A percentile compares a stretch with the other conserved stretches of the same genome.
These are phyloP conservation scores for Pyrus bretschneideri DNA, from an alignment of 306 rosid genomes.

Conservation along the genomic window DNA sequence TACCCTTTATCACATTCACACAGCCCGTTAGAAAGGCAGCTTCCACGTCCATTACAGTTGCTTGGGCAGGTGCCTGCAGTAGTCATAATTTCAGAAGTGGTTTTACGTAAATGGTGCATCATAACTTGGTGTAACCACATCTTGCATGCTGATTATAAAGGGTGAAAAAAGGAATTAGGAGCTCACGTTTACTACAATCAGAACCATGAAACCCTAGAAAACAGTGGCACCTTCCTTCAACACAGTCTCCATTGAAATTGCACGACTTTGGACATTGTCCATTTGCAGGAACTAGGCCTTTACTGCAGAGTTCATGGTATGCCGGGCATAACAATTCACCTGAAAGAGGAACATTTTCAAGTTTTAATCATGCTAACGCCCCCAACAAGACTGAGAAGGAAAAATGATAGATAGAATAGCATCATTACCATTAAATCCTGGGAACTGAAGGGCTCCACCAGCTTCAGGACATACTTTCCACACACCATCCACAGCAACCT, in stretches of 20 bases:
- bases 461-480: conserved; percentile 83
- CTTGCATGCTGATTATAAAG: neutral
- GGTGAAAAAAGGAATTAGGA: conserved; percentile 15
- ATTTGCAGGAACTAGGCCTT: conserved; percentile 33
- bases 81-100: neutral
- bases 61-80: conserved; percentile 67
- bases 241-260: conserved; percentile 84
- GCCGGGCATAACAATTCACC: conserved; percentile 89
- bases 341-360: conserved; percentile 16
- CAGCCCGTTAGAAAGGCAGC: conserved; percentile 71
- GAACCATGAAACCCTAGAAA: conserved; percentile 75
- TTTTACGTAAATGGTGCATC: conserved; percentile 3
- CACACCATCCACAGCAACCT: conserved; percentile 91
- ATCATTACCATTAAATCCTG: conserved; percentile 70
- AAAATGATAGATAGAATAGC: conserved; percentile 7
- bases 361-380: neutral
- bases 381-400: neutral
- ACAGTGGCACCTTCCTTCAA: conserved; percentile 84
- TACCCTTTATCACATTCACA: conserved; percentile 77
- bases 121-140: neutral
- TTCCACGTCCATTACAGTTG: conserved; percentile 68
- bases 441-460: conserved; percentile 81
- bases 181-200: conserved; percentile 83
- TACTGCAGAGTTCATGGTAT: conserved; percentile 75
- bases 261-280: conserved; percentile 73